phyloP scores from a whole-genome alignment of 108 stramenopile species.

The Ochromonas danica region DNA sequence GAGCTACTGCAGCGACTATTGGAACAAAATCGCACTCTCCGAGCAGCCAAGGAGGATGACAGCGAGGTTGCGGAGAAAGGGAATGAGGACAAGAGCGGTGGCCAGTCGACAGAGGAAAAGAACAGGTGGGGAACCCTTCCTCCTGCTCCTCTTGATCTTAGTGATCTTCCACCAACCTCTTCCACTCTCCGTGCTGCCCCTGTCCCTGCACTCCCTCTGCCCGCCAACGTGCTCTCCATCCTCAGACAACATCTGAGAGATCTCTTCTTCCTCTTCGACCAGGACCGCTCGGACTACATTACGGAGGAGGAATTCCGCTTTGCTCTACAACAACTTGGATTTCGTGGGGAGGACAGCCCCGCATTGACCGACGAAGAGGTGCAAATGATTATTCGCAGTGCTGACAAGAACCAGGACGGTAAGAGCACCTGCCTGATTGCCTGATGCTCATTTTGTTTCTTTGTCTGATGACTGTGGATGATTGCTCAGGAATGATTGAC shows the following conservation, averaged over 20 bases:
- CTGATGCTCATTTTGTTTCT: background rate
- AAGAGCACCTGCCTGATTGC: background rate
- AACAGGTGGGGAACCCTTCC: background rate
- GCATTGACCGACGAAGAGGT: background rate
- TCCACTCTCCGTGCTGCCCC: slow-evolving; percentile 20
- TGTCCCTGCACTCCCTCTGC: slow-evolving; percentile 11
- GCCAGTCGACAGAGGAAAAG: background rate
- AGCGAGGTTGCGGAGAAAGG: slow-evolving; percentile 20
- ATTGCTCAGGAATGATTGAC: background rate
- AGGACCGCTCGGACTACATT: background rate
- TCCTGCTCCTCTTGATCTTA: background rate
- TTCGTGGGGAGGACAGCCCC: background rate
- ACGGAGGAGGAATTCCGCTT: background rate
- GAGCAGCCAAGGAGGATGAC: background rate
- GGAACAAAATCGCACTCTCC: background rate
- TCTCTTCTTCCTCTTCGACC: background rate
- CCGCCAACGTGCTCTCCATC: too few relatives aligned
- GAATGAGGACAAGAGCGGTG: background rate
- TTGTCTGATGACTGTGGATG: background rate
- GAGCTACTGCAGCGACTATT: background rate
- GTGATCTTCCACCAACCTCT: background rate
- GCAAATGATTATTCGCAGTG: background rate
- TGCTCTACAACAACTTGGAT: background rate
- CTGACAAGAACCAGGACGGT: background rate
- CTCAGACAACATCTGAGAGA: background rate